Percentiles rank a stretch among this genome's conserved stretches.
Conservation (phyloP, 2,329 filamentous ascomycete species). For the Dichotomopilus funicola region DNA sequence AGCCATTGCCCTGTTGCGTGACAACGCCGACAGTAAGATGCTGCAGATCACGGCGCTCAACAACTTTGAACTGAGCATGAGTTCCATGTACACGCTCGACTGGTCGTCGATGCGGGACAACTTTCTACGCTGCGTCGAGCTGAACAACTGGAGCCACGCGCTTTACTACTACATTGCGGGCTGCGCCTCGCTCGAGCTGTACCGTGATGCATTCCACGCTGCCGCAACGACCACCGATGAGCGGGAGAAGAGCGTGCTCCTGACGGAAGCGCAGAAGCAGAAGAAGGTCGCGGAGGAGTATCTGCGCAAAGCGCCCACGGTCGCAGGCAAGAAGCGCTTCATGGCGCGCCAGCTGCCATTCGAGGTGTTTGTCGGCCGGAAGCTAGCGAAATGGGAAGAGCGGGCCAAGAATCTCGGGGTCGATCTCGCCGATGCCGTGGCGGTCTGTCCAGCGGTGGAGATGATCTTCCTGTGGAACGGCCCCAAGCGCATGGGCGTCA, state of each 20-base stretch:
- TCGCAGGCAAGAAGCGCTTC: constrained; percentile 80
- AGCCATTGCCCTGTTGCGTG: constrained; percentile 59
- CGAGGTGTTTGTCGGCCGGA: constrained; percentile 76
- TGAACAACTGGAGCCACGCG: constrained; percentile 87
- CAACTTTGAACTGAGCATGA: constrained; percentile 76
- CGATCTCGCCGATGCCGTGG: constrained; percentile 71
- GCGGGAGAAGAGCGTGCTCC: constrained; percentile 17
- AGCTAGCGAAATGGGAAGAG: constrained; percentile 82
- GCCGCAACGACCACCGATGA: constrained; percentile 22
- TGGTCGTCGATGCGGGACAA: constrained; percentile 67
- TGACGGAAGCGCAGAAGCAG: constrained; percentile 36
- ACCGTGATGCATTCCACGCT: constrained; percentile 54
- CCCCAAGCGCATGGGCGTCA: constrained; percentile 66
- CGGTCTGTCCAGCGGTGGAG: constrained; percentile 74
- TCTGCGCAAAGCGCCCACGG: constrained; percentile 62
- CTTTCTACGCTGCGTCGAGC: constrained; percentile 67
- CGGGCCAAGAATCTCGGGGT: constrained; percentile 61
- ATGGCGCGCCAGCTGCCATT: constrained; percentile 87
- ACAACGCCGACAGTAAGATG: constrained; percentile 61
- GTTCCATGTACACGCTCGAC: constrained; percentile 70
- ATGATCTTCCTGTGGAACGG: constrained; percentile 96
- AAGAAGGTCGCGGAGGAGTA: constrained; percentile 62
- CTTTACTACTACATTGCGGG: constrained; percentile 88
- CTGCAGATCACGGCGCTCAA: constrained; percentile 83
- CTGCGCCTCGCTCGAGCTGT: constrained; percentile 70